A percentile compares a stretch with the other conserved stretches of the same genome.
phyloP scores from a whole-genome alignment of 2,329 filamentous ascomycete genomes.

The Ophiocordyceps camponoti-floridani region DNA sequence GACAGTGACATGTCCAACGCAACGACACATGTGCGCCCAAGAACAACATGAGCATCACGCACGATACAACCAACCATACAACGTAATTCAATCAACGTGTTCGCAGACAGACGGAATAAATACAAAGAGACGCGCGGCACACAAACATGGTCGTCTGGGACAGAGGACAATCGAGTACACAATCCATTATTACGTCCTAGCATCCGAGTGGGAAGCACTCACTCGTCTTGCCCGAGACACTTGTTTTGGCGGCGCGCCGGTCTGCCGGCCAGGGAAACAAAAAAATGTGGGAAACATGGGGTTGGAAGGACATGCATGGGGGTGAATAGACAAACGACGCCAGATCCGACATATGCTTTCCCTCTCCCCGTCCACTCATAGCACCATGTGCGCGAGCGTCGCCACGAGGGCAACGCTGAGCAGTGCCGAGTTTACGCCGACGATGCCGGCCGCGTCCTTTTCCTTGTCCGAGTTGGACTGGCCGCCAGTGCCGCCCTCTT shows the following conservation, averaged over 20 bases:
- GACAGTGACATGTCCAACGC: too few relatives aligned
- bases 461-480: conserved; percentile 10
- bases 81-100: background rate
- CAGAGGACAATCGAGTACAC: conserved; percentile 13
- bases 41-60: too few relatives aligned
- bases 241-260: conserved; percentile 7
- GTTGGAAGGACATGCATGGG: conserved; percentile 1
- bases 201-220: conserved; percentile 8
- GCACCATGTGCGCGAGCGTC: conserved; percentile 26
- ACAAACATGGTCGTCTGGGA: background rate
- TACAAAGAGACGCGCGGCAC: background rate
- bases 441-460: conserved; percentile 23
- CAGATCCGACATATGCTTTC: conserved; percentile 14
- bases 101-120: background rate
- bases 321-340: conserved; percentile 17
- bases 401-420: conserved; percentile 28
- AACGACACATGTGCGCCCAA: too few relatives aligned
- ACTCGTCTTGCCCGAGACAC: conserved; percentile 6
- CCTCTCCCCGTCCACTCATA: conserved; percentile 21
- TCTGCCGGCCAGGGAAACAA: conserved; percentile 16
- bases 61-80: too few relatives aligned
- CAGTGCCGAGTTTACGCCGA: conserved; percentile 27
- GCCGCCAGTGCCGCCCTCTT: conserved; percentile 16
- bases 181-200: conserved; percentile 27
- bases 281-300: conserved; percentile 14